phyloP scores from a whole-genome alignment of 225 moss, liverwort and hornwort species.

The Thuidium tamariscinum region DNA sequence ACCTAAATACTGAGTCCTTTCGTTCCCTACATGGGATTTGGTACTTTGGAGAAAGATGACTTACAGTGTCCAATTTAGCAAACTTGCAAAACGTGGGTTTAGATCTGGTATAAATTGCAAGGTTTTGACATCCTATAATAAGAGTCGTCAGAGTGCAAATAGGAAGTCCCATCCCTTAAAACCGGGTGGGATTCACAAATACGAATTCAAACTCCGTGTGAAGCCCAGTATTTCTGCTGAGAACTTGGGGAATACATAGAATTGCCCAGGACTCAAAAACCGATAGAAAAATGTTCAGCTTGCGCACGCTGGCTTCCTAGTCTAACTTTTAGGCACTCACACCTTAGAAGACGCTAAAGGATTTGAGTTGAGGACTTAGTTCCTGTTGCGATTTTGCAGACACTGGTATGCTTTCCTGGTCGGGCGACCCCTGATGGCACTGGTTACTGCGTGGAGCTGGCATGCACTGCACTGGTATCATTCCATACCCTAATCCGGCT shows the following conservation, averaged over 20 bases:
- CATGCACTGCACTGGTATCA: slow-evolving; percentile 18
- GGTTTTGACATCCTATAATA: neutral
- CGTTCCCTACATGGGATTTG: neutral
- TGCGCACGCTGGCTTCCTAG: neutral
- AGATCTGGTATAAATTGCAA: neutral
- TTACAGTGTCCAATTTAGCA: neutral
- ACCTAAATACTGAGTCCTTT: neutral
- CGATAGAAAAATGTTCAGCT: neutral
- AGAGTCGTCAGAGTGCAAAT: neutral
- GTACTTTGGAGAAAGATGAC: neutral
- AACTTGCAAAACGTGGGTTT: neutral
- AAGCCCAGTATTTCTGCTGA: neutral
- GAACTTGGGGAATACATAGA: neutral
- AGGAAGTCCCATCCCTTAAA: neutral
- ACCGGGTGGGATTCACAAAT: neutral
- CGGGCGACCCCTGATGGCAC: neutral
- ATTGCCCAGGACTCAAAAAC: neutral
- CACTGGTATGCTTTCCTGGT: slow-evolving; percentile 31
- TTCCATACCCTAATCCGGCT: neutral
- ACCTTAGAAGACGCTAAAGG: neutral
- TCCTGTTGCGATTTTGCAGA: slow-evolving; percentile 9
- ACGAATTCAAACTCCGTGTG: neutral
- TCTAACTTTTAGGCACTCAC: too few species aligned
- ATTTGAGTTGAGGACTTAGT: neutral
- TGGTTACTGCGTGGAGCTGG: slow-evolving; percentile 27